Percentiles rank a stretch among this genome's conserved stretches.
These are phyloP conservation scores for Nigrospora sphaerica DNA, from an alignment of 2,329 filamentous ascomycete genomes.

Conservation along the genomic window DNA sequence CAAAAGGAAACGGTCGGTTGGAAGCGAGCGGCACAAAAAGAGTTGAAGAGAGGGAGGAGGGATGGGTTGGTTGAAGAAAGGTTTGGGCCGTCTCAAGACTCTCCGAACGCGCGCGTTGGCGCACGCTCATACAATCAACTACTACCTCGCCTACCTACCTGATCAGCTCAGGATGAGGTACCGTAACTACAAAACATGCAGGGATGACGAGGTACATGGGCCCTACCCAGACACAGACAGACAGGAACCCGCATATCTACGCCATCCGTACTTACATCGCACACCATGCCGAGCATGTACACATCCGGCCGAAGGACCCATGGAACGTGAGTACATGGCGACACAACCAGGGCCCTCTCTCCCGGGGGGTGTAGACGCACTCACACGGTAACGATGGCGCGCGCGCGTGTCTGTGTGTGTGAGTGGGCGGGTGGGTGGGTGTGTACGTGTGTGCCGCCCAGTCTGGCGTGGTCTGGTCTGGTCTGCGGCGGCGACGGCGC, in stretches of 20 bases:
- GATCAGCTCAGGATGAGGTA: too few relatives aligned
- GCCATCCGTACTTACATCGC: too few relatives aligned
- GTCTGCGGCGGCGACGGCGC: too few relatives aligned
- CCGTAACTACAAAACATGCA: too few relatives aligned
- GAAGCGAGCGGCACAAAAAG: neutral
- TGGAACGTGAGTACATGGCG: too few relatives aligned
- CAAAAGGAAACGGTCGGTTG: too few relatives aligned
- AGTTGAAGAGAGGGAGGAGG: slow-evolving; percentile 2
- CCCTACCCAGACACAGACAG: too few relatives aligned
- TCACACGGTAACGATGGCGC: too few relatives aligned
- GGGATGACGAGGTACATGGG: too few relatives aligned
- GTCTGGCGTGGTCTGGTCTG: too few relatives aligned
- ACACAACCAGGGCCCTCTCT: too few relatives aligned
- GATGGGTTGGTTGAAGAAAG: slow-evolving; percentile 3
- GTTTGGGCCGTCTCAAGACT: neutral
- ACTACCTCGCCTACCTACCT: neutral
- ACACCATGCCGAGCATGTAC: neutral
- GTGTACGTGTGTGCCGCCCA: neutral
- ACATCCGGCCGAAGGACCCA: neutral
- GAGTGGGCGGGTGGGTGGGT: neutral
- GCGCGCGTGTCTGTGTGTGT: neutral
- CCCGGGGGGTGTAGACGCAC: too few relatives aligned
- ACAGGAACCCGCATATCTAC: neutral
- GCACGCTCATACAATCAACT: neutral
- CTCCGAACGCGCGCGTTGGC: neutral